phyloP scores from a whole-genome alignment of 108 stramenopile genomes.

The Hondaea fermentalgiana region DNA sequence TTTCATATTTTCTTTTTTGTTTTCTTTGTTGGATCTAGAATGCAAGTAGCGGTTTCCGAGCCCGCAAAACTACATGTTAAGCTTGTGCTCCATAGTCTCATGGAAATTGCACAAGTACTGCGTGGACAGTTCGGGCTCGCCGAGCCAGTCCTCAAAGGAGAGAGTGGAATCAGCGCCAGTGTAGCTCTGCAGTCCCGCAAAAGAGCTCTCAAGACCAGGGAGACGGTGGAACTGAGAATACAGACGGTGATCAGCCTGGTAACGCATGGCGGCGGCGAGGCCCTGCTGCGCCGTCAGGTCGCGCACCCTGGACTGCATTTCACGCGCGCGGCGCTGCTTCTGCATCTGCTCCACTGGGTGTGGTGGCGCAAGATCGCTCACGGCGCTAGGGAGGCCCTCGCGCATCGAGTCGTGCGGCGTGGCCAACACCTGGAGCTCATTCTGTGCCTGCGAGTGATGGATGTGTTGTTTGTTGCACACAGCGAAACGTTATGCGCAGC shows the following conservation, averaged over 20 bases:
- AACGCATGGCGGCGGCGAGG: slow-evolving; percentile 2
- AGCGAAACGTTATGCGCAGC: no score
- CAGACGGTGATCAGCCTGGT: neutral
- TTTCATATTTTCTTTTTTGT: neutral
- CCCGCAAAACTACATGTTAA: neutral
- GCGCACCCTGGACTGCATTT: neutral
- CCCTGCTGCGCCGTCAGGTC: slow-evolving; percentile 10
- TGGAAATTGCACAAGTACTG: slow-evolving; percentile 10
- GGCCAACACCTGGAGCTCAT: neutral
- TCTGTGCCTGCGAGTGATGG: neutral
- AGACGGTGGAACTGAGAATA: neutral
- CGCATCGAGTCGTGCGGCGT: neutral
- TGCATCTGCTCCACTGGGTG: slow-evolving; percentile 21
- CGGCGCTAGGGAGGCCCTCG: neutral
- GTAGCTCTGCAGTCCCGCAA: neutral
- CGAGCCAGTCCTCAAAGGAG: slow-evolving; percentile 18
- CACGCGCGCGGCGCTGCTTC: neutral
- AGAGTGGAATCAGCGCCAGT: neutral
- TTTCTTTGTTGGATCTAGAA: neutral
- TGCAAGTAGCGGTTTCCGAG: neutral
- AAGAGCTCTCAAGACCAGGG: neutral
- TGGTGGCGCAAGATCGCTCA: neutral
- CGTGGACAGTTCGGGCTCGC: neutral
- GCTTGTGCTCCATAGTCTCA: slow-evolving; percentile 8
- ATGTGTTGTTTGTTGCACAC: no score